Evolutionary conservation across 805 yeast genomes (phyloP), one percentile per base, ranked within the genome.

Genomic region (Candida dajiaensis): DNA sequence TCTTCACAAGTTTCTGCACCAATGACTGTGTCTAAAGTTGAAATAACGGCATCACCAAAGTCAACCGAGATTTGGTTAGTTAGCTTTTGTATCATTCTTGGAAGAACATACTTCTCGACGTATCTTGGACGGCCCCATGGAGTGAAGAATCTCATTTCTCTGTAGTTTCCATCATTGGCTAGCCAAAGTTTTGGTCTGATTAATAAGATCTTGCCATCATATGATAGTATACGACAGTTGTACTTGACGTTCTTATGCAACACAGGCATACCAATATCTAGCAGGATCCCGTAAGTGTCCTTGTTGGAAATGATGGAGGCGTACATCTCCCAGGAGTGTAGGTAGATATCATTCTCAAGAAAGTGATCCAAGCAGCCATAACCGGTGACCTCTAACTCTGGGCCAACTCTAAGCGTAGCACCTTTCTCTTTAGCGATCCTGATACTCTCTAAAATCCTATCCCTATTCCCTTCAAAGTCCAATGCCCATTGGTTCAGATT

Each of bases 1-100:
- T 94, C 99, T 64, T 94, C 99, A 65, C 99, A 94, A 0, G 99
- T 95, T 66, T 94, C 99, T 40, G 92, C 88, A n/a, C 99, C 99
- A 46, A 94, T 74, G 39, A 85, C 82, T 0, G 98, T 89, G 58
- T 90, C 97, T 48, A 80, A 62, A 1, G 97, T 85, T 44, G 85
- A 79, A 39, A 94, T 70, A 4, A 88, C 85, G 46, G 95, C 95
- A 71, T 94, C 98, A 43, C 99, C 99, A 66, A 94, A 82, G 25
- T 77, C 78, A 13, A 88, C 95, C 12, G 71, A 65, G 22, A 65
- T 52, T 64, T 89, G 96, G 16, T 81, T 83, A 0, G 90, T 79
- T 41, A 84, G 63, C 50, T 73, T 72, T 50, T 78, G 80, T 45
- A 94, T 80, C 54, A 71, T 61, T 45, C 82, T 73, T 3, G 99